Percentiles rank a stretch among this genome's conserved stretches.
Conservation (phyloP, 108 stramenopile genomes). For the Cyclostephanos tholiformis region DNA sequence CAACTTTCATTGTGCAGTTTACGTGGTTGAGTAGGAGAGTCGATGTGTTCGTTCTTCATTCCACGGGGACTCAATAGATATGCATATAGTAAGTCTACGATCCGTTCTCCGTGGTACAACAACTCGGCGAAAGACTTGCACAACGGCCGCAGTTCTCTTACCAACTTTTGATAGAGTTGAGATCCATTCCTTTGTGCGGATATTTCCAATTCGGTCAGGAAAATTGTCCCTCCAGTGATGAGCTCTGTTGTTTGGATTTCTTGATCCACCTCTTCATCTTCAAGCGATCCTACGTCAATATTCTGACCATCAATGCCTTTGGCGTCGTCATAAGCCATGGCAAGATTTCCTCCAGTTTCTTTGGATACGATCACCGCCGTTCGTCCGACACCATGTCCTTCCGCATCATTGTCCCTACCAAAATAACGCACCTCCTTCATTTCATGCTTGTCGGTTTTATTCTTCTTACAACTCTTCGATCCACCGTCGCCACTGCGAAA, state of each 20-base stretch:
- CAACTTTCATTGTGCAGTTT: slow-evolving; percentile 13
- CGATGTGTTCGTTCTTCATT: background rate
- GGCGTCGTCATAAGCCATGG: slow-evolving; percentile 14
- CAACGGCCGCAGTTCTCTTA: slow-evolving; percentile 67
- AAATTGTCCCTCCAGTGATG: slow-evolving; percentile 55
- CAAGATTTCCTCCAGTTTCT: slow-evolving; percentile 1
- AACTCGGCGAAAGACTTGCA: slow-evolving; percentile 81
- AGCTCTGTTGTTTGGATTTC: slow-evolving; percentile 25
- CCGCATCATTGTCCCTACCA: slow-evolving; percentile 49
- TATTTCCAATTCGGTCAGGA: slow-evolving; percentile 75
- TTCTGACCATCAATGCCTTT: slow-evolving; percentile 10
- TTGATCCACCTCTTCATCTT: slow-evolving; percentile 33
- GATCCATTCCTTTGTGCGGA: slow-evolving; percentile 83
- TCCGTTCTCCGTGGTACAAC: slow-evolving; percentile 68
- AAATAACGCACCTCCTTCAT: slow-evolving; percentile 31
- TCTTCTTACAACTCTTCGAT: slow-evolving; percentile 27
- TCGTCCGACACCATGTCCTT: slow-evolving; percentile 42
- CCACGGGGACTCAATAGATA: slow-evolving; percentile 54
- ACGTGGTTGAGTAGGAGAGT: slow-evolving; percentile 15
- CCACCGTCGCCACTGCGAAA: slow-evolving; percentile 18
- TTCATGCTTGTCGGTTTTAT: slow-evolving; percentile 17
- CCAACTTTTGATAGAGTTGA: slow-evolving; percentile 68
- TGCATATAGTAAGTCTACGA: slow-evolving; percentile 64
- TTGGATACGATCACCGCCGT: slow-evolving; percentile 47
- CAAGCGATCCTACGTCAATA: background rate